These are phyloP conservation scores for Pleurostoma richardsiae DNA, from an alignment of 2,329 filamentous ascomycete genomes.

Conservation along the genomic window DNA sequence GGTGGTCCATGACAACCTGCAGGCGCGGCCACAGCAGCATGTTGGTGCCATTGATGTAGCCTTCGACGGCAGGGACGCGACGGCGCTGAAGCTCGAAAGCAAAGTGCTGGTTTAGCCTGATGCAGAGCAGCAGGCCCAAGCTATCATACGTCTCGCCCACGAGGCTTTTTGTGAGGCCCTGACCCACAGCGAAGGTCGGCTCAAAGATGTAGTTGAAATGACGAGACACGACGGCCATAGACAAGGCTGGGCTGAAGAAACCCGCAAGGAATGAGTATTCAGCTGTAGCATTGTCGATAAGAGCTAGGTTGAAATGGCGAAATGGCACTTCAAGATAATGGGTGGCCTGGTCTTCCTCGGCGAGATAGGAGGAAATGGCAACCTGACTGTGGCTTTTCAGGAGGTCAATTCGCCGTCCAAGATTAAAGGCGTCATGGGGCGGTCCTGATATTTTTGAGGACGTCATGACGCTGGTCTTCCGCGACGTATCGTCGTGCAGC, in stretches of 20 bases:
- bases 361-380: slow-evolving; percentile 81
- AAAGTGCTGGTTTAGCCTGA: slow-evolving; percentile 87
- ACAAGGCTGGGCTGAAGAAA: slow-evolving; percentile 78
- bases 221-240: slow-evolving; percentile 71
- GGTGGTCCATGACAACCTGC: slow-evolving; percentile 87
- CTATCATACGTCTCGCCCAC: slow-evolving; percentile 76
- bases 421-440: slow-evolving; percentile 80
- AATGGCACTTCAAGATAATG: slow-evolving; percentile 91
- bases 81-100: slow-evolving; percentile 91
- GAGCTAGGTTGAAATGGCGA: slow-evolving; percentile 87
- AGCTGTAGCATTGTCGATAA: slow-evolving; percentile 88
- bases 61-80: slow-evolving; percentile 82
- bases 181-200: slow-evolving; percentile 80
- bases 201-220: slow-evolving; percentile 88
- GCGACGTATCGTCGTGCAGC: slow-evolving; percentile 68
- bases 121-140: slow-evolving; percentile 82
- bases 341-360: slow-evolving; percentile 79
- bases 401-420: slow-evolving; percentile 81
- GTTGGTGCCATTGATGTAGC: slow-evolving; percentile 88
- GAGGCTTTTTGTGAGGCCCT: slow-evolving; percentile 69
- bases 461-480: slow-evolving; percentile 57
- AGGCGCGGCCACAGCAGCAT: slow-evolving; percentile 97
- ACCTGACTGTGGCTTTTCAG: slow-evolving; percentile 68
- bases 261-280: slow-evolving; percentile 92
- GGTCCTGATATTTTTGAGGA: slow-evolving; percentile 45